A percentile compares a stretch with the other conserved stretches of the same genome.
These are phyloP conservation scores for Phytophthora fragariae DNA, from an alignment of 352 stramenopile species.

Conservation along the genomic window DNA sequence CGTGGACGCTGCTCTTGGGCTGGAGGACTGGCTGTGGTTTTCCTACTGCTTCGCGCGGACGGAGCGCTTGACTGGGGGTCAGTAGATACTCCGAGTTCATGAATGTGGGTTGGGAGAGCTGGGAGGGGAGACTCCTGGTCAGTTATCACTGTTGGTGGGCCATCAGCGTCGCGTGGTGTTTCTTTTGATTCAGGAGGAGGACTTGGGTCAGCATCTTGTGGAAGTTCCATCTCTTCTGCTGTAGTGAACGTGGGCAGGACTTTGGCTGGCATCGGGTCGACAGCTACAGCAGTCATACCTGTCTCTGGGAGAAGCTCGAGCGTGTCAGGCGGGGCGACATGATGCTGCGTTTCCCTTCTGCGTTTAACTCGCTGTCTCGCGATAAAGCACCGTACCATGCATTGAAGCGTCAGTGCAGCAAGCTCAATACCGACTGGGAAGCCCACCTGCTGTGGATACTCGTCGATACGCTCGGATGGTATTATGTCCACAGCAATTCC, in stretches of 20 bases:
- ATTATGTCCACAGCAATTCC: background rate
- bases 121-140: background rate
- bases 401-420: conserved; percentile 51
- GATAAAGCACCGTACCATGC: conserved; percentile 46
- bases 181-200: background rate
- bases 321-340: background rate
- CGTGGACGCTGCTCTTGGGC: conserved; percentile 1
- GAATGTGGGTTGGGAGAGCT: background rate
- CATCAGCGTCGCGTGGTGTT: background rate
- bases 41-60: conserved; percentile 1
- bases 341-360: conserved; percentile 28
- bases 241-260: too few relatives aligned
- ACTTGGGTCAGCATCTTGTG: background rate
- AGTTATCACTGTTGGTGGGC: background rate
- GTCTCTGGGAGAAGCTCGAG: background rate
- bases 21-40: background rate
- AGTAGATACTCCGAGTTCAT: background rate
- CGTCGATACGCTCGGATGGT: background rate
- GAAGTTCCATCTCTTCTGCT: background rate
- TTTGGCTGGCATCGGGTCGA: background rate
- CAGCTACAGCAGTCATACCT: background rate
- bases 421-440: conserved; percentile 1
- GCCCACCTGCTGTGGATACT: background rate
- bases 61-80: conserved; percentile 3
- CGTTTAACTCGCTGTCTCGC: conserved; percentile 36